These are phyloP conservation scores for Diatrype stigma DNA, from an alignment of 2,329 filamentous ascomycete species.

Conservation along the genomic window DNA sequence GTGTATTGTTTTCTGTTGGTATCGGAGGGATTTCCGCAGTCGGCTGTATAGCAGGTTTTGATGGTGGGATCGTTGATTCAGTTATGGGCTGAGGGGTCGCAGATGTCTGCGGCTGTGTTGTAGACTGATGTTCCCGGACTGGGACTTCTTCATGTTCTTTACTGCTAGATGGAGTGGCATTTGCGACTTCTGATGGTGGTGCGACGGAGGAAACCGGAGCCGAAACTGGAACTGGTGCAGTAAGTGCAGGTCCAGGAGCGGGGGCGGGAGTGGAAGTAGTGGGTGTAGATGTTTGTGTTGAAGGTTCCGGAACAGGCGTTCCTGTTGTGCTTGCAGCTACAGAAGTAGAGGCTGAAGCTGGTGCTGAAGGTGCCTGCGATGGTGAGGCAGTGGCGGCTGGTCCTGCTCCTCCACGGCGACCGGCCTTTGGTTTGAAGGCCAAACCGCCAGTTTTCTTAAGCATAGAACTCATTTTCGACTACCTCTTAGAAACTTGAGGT, in stretches of 20 bases:
- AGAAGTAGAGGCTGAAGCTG: constrained; percentile 16
- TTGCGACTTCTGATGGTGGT: no score
- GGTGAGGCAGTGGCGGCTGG: constrained; percentile 30
- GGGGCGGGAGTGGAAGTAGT: constrained; percentile 7
- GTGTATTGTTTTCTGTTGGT: not conserved
- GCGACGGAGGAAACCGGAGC: no score
- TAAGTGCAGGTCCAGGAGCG: constrained; percentile 1
- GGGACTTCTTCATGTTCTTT: not conserved
- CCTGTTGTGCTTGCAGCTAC: constrained; percentile 16
- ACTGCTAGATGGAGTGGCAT: not conserved
- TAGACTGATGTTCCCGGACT: not conserved
- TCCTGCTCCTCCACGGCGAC: constrained; percentile 48
- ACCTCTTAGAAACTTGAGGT: constrained; percentile 8
- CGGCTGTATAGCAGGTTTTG: not conserved
- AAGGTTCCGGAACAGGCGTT: constrained; percentile 19
- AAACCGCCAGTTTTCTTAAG: constrained; percentile 62
- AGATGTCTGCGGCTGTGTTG: not conserved
- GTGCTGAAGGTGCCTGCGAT: constrained; percentile 22
- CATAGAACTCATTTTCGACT: constrained; percentile 54
- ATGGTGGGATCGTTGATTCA: not conserved
- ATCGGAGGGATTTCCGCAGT: not conserved
- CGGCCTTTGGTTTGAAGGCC: constrained; percentile 67
- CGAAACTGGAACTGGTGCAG: not conserved
- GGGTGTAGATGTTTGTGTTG: constrained; percentile 16
- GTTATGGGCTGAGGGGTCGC: not conserved